Base-by-base conservation (phyloP, 257 asterid species). In the Cinchona pubescens region DNA sequence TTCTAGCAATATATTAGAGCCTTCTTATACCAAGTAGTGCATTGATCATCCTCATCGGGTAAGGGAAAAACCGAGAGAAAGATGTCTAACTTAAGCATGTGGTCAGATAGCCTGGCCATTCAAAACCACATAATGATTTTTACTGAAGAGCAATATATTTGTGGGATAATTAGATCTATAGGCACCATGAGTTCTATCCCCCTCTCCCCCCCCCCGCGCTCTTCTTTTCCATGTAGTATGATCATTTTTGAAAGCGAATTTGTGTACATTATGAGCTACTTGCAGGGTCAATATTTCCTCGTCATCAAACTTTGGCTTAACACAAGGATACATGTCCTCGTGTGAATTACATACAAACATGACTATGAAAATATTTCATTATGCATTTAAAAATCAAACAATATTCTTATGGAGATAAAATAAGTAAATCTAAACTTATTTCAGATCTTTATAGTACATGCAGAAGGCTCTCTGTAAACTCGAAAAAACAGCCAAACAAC, bases 21-120 rank as follows among this genome's bases (percentile, higher is more conserved):
- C 32, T 10, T 9, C 3, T 3, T 56, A 9, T 56, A 5, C 23
- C 60, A 53, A 7, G 60, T 7, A 21, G 29, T 23, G 29, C 60
- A 21, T 53, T 21, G 23, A 53, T 23, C 62, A n/a, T 56, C 5
- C 32, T n/a, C 10, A 23, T n/a, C 62, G 7, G 19, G 23, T 30
- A n/a, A 56, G 62, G 25, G 25, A 23, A 32, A 16, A 56, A 56
- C 23, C 3, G 32, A 9, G 11, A 23, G 13, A 8, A 56, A 2
- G 32, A 48, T 48, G 5, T 56, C 30, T n/a, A 56, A 56, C 62
- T 56, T 55, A 55, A n/a, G 49, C 29, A 69, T 69, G 74, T 45
- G 8, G 43, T 10, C 37, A 27, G 10, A 63, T 32, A 35, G 12
- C 48, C n/a, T 48, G 29, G 45, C 23, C 0, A 46, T 30, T 18